Percentiles rank a stretch among this genome's conserved stretches.
Conservation (phyloP, 495 filamentous ascomycete species). For the Aspergillus bertholletiae region DNA sequence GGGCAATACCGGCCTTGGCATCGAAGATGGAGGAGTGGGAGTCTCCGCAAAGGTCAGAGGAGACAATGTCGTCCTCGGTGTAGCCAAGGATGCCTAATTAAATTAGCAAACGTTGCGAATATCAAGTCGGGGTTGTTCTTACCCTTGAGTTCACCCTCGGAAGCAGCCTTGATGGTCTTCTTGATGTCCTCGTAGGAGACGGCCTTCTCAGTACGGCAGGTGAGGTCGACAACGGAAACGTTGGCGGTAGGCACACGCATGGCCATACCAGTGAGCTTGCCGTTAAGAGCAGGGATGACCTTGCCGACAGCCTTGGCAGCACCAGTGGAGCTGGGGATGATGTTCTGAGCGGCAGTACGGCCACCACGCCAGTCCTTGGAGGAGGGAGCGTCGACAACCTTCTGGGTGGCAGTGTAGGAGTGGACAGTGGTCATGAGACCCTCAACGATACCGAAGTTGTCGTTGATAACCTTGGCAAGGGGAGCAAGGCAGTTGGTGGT, state of each 20-base stretch:
- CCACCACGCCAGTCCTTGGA: constrained; percentile 99
- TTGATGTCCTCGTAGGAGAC: constrained; percentile 95
- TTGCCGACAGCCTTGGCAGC: constrained; percentile 99
- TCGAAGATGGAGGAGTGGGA: constrained; percentile 95
- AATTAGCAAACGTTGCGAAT: constrained; percentile 26
- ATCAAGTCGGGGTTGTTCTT: constrained; percentile 22
- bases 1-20: constrained; percentile 97
- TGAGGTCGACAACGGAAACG: constrained; percentile 98
- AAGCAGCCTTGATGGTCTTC: constrained; percentile 80
- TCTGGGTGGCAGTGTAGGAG: constrained; percentile 99
- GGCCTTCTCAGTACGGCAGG: constrained; percentile 85
- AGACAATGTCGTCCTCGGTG: constrained; percentile 97
- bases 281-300: constrained; percentile 95
- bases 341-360: constrained; percentile 97
- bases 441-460: constrained; percentile 96
- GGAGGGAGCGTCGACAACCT: constrained; percentile 97
- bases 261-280: constrained; percentile 99
- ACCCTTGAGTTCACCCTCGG: constrained; percentile 84
- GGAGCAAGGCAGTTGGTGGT: constrained; percentile 99
- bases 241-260: constrained; percentile 99
- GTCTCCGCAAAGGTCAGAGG: constrained; percentile 89
- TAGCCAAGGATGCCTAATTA: constrained; percentile 77
- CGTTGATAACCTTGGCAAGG: constrained; percentile 97
- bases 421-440: constrained; percentile 99
- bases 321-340: constrained; percentile 98